Conservation (phyloP, 257 asterid species). For the Jasminum sambac region DNA sequence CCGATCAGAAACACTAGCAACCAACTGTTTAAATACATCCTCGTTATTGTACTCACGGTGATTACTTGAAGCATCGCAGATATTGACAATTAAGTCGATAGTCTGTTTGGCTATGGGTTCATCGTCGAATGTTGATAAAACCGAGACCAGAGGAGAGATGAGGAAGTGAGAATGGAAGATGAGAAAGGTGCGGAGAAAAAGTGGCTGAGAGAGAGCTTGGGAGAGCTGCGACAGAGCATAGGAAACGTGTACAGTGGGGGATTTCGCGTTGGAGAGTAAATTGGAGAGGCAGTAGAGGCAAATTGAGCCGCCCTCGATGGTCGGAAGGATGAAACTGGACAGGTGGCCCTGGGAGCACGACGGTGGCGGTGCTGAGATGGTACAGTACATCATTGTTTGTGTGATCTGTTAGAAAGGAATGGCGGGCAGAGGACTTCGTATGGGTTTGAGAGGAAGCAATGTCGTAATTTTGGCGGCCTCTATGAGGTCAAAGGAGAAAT, state of each 20-base stretch:
- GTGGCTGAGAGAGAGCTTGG: conserved; percentile 66
- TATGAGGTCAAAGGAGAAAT: background rate
- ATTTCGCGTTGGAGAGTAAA: conserved; percentile 69
- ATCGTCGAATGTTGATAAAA: conserved; percentile 63
- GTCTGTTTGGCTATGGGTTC: conserved; percentile 71
- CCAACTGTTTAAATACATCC: conserved; percentile 62
- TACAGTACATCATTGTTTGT: conserved; percentile 35
- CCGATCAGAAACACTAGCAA: conserved; percentile 61
- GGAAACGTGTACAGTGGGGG: conserved; percentile 82
- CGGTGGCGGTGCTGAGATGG: conserved; percentile 26
- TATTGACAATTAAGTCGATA: conserved; percentile 55
- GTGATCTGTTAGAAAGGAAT: conserved; percentile 8
- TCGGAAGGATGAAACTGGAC: conserved; percentile 55
- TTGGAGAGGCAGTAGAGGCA: conserved; percentile 84
- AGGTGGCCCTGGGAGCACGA: conserved; percentile 74
- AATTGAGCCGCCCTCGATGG: conserved; percentile 78
- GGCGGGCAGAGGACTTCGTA: conserved; percentile 33
- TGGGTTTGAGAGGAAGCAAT: background rate
- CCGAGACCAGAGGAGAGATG: conserved; percentile 66
- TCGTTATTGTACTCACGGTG: conserved; percentile 23
- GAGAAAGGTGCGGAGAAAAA: conserved; percentile 56
- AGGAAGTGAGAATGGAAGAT: conserved; percentile 82
- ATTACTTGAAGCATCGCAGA: conserved; percentile 42
- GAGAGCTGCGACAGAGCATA: conserved; percentile 94
- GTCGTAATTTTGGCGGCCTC: background rate